Conservation (phyloP, 495 filamentous ascomycete species). For the Aspergillus nanangensis region DNA sequence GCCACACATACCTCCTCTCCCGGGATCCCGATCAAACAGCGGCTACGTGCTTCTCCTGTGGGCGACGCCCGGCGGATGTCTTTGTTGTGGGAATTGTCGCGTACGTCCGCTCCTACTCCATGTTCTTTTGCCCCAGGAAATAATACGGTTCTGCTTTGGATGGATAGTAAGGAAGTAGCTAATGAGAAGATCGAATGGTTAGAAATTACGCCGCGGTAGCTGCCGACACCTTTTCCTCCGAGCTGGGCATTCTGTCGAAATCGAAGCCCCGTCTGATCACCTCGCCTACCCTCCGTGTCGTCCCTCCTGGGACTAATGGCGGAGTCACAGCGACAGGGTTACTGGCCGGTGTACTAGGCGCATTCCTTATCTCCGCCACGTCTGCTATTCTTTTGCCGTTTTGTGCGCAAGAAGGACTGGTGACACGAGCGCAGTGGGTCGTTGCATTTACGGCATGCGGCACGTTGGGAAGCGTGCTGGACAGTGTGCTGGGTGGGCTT, state of each 20-base stretch:
- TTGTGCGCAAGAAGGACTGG: constrained; percentile 45
- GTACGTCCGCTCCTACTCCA: constrained; percentile 24
- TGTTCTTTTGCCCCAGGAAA: neutral
- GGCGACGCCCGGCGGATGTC: constrained; percentile 37
- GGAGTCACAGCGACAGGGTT: constrained; percentile 75
- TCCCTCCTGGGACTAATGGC: constrained; percentile 89
- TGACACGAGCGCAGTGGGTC: constrained; percentile 51
- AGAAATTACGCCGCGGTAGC: constrained; percentile 86
- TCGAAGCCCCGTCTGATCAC: constrained; percentile 80
- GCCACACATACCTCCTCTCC: constrained; percentile 64
- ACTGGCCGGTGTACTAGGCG: constrained; percentile 68
- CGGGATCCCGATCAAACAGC: constrained; percentile 7
- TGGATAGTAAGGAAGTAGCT: too few species aligned
- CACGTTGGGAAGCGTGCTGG: constrained; percentile 71
- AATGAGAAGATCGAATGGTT: neutral
- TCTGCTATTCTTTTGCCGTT: constrained; percentile 66
- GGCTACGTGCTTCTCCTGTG: constrained; percentile 32
- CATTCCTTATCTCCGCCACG: constrained; percentile 63
- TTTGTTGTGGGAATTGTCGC: constrained; percentile 55
- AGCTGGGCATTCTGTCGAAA: constrained; percentile 85
- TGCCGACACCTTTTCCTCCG: constrained; percentile 92
- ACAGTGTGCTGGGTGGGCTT: constrained; percentile 80
- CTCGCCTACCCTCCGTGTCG: constrained; percentile 64
- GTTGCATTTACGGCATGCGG: constrained; percentile 66
- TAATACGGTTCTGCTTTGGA: neutral